Evolutionary conservation across 345 rosid species (phyloP), one percentile per base, ranked within the genome.

Genomic region (Eucalyptus cladocalyx): DNA sequence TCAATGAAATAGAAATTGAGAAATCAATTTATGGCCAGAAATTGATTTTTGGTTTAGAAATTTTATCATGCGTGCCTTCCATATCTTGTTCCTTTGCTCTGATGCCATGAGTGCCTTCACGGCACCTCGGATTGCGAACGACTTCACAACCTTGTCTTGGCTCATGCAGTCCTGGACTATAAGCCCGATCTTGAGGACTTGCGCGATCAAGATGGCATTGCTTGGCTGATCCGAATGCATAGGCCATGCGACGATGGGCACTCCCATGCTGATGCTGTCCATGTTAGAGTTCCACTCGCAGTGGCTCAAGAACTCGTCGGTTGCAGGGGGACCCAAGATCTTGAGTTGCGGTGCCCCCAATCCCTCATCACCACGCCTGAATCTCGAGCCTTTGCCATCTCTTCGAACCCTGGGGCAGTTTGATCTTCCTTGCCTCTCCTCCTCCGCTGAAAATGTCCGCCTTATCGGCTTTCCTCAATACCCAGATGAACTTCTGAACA

Each of bases 221-320:
- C 94, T 90, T 4, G 94, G 95, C 80, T 95, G 96, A 89, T 94
- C 97, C 3, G 95, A 94, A 76, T 94, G 96, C 95, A 93, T 93
- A 4, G 96, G 97, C 95, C 95, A 95, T 28, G 95, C 94, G 12
- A 89, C 94, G 1, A 94, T 90, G 1, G 97, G 97, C 10, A 94
- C 95, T 47, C 96, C 97, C 96, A 93, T 94, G 83, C 89, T 93
- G 6, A 94, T 94, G 86, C 96, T 95, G 87, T 95, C 96, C 95
- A 95, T 91, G 90, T 94, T 92, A n/a, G 97, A 95, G 86, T 95
- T 95, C 97, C 97, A 94, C 12, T 95, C 96, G 67, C 96, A 94
- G 42, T 95, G 95, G 89, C 95, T 94, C 88, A 95, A 88, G 72
- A 95, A 94, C 14, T 95, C 94, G 7, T 95, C 94, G 1, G 90